phyloP scores from a whole-genome alignment of 371 early-diverging fungal species.

The Polyrhizophydium stewartii region DNA sequence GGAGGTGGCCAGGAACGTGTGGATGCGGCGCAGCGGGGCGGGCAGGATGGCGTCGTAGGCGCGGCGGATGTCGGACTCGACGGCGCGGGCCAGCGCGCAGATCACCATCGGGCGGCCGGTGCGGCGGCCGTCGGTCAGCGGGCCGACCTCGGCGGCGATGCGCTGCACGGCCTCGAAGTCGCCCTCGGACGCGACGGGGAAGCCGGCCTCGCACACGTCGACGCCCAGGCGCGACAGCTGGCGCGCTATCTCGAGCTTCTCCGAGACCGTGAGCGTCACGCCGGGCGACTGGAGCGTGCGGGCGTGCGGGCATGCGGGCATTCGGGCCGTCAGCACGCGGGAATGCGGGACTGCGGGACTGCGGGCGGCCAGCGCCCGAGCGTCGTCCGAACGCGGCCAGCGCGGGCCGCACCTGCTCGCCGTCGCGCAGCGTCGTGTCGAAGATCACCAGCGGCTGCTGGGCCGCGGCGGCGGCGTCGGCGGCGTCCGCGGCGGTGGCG shows the following conservation, averaged over 20 bases:
- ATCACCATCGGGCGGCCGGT: conserved; percentile 82
- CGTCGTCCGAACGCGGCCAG: not conserved
- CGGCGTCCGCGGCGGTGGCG: too few species aligned
- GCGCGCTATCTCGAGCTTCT: conserved; percentile 91
- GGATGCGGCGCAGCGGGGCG: conserved; percentile 85
- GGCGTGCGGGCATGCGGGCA: too few species aligned
- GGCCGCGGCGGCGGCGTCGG: too few species aligned
- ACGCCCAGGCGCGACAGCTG: conserved; percentile 89
- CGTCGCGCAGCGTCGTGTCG: conserved; percentile 93
- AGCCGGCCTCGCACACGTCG: conserved; percentile 93
- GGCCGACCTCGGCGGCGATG: conserved; percentile 88
- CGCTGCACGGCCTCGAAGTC: conserved; percentile 94
- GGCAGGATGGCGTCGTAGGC: conserved; percentile 82
- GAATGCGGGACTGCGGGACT: not conserved
- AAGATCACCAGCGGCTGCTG: conserved; percentile 89
- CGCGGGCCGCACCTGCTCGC: conserved; percentile 72
- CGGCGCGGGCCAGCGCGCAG: conserved; percentile 87
- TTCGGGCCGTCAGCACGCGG: too few species aligned
- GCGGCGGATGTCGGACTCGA: conserved; percentile 78
- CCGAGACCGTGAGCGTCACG: conserved; percentile 84
- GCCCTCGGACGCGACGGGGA: conserved; percentile 87
- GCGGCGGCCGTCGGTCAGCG: conserved; percentile 72
- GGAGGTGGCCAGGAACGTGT: conserved; percentile 92
- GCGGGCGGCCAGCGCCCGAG: not conserved
- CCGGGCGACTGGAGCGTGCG: conserved; percentile 76